A percentile compares a stretch with the other conserved stretches of the same genome.
phyloP scores from a whole-genome alignment of 495 filamentous ascomycete species.

The Penicillium manginii region DNA sequence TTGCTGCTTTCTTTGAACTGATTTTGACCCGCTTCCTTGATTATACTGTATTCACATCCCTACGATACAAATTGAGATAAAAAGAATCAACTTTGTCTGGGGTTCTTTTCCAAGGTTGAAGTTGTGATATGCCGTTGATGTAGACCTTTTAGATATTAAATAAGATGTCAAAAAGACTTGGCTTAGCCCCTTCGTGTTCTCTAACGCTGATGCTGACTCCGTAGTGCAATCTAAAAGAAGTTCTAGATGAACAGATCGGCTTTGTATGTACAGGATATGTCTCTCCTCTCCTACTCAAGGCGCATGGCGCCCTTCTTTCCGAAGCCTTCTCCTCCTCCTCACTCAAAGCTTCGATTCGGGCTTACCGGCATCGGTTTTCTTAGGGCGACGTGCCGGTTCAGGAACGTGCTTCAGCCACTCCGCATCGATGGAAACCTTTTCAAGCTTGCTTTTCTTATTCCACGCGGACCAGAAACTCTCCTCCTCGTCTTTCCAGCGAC shows the following conservation, averaged over 20 bases:
- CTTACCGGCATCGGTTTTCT: conserved; percentile 27
- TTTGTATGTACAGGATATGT: background rate
- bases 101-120: background rate
- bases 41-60: conserved; percentile 9
- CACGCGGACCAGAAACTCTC: conserved; percentile 59
- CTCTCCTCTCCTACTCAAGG: too few species aligned
- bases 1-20: conserved; percentile 4
- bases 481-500: conserved; percentile 66
- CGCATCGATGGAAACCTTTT: conserved; percentile 63
- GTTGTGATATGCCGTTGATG: background rate
- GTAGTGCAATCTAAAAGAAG: background rate
- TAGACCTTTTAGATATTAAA: background rate
- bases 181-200: background rate
- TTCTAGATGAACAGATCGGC: background rate
- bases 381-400: conserved; percentile 41
- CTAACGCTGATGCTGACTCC: background rate
- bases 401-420: conserved; percentile 58
- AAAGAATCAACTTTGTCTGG: conserved; percentile 2
- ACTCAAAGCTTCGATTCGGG: conserved; percentile 35
- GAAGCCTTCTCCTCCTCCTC: background rate
- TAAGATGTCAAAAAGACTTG: too few species aligned
- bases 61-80: conserved; percentile 9
- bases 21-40: background rate
- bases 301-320: too few species aligned
- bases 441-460: conserved; percentile 47